phyloP scores from a whole-genome alignment of 208 protist species.

The Angomonas ambiguus region DNA sequence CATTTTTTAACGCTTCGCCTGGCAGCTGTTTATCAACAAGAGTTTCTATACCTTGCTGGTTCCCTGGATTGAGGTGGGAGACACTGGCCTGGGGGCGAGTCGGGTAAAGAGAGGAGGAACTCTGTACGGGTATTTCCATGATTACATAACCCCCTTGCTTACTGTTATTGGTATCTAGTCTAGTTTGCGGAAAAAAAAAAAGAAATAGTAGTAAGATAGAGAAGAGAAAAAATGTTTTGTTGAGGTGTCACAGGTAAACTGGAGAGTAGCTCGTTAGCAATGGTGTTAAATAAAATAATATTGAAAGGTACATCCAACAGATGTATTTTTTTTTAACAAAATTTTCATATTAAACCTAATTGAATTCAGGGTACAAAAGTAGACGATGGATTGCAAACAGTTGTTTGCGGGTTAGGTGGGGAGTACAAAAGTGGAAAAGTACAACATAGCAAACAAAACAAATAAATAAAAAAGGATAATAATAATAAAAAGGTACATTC shows the following conservation, averaged over 20 bases:
- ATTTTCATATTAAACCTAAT: no score
- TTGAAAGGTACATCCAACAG: background rate
- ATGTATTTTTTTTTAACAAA: background rate
- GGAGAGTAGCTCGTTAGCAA: no score
- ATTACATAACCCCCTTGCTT: background rate
- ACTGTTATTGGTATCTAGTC: background rate
- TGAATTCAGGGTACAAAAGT: no score
- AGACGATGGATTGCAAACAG: no score
- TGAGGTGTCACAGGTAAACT: no score
- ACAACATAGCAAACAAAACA: background rate
- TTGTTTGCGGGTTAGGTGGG: no score
- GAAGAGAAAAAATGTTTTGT: no score
- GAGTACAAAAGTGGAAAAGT: no score
- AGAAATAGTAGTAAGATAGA: no score
- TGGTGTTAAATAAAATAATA: no score
- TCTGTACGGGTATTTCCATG: background rate
- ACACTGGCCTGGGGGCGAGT: background rate
- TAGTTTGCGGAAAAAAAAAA: conserved; percentile 2
- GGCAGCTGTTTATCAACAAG: background rate
- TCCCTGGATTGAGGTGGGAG: background rate
- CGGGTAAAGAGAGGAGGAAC: background rate
- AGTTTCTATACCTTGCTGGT: background rate
- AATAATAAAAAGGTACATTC: conserved; percentile 5
- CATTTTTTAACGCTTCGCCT: background rate
- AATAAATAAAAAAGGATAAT: background rate